Conservation (phyloP, 352 stramenopile species). For the Plasmopara muralis region DNA sequence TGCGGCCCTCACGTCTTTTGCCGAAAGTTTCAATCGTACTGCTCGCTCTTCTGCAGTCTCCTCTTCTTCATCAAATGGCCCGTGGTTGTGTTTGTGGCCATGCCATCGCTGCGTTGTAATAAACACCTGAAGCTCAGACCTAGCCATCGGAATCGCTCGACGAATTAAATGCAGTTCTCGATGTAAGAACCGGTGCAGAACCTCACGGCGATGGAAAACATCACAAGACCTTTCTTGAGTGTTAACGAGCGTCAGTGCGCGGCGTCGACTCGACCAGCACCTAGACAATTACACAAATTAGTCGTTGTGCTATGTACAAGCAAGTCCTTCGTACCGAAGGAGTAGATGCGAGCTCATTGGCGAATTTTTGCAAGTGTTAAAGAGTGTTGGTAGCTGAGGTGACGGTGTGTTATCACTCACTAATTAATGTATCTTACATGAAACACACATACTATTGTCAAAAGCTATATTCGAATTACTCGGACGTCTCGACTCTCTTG, state of each 20-base stretch:
- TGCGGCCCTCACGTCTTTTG: conserved; percentile 31
- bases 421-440: conserved; percentile 3
- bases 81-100: conserved; percentile 39
- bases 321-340: conserved; percentile 15
- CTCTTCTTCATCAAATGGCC: conserved; percentile 23
- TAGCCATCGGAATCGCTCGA: conserved; percentile 4
- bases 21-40: conserved; percentile 22
- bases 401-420: conserved; percentile 7
- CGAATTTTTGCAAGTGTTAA: conserved; percentile 8
- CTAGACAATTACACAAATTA: conserved; percentile 14
- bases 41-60: conserved; percentile 25
- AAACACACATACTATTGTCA: too few relatives aligned
- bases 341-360: conserved; percentile 23
- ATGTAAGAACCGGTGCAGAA: not conserved
- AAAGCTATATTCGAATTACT: too few relatives aligned
- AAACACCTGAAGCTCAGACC: conserved; percentile 5
- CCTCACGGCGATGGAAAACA: not conserved
- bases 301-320: conserved; percentile 5
- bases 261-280: conserved; percentile 14
- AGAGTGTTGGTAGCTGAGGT: conserved; percentile 1
- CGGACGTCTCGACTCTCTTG: too few relatives aligned
- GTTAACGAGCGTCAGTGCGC: conserved; percentile 3
- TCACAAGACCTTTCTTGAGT: not conserved
- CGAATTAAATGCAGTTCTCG: conserved; percentile 9
- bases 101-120: conserved; percentile 21